Evolutionary conservation across 106 monocot genomes (phyloP), one percentile per base, ranked within the genome.

Genomic region (Hemerocallis citrina): DNA sequence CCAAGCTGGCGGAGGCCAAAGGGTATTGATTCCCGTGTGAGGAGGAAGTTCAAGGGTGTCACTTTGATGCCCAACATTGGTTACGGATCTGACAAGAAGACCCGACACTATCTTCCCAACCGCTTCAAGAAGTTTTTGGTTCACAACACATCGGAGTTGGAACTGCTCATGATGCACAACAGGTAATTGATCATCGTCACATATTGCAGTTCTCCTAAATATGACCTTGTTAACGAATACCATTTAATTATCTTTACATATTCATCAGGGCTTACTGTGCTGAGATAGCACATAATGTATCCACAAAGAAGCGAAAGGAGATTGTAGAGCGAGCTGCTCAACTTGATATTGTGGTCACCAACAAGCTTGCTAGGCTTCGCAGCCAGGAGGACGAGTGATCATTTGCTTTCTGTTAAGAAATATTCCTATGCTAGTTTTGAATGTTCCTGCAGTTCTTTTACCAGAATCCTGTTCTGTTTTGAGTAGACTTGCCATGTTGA

Each of bases 311-410:
- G 59, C 61, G 77, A 3, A 78, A 78, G 62, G 72, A 57, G 22
- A 78, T 78, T 31, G 77, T 78, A 0, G 77, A 78, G 62, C 54
- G 77, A 5, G 77, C 77, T 0, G 65, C 77, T 1, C 77, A 78
- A 42, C 67, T 78, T 3, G 77, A 78, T 52, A 52, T 78, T 34
- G 77, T 63, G 2, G 77, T 86, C 21, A 79, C 79, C 47, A 82
- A 82, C 77, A 87, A 82, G 67, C 75, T 82, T 14, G 78, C 82
- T 0, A 79, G 82, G 79, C 59, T 82, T 12, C 81, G 75, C 42
- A 86, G 82, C 66, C 79, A 87, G 57, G 86, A 82, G 48, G 82
- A 87, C 24, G 79, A 87, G 75, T 82, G 69, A 75, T 24, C 4
- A n/a, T 7, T 48, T 48, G 13, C 4, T 48, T 48, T 41, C 12